Percentiles rank a stretch among this genome's conserved stretches.
Conservation (phyloP, 1,284 basidiomycete species). For the Leccinum pallidistipes region DNA sequence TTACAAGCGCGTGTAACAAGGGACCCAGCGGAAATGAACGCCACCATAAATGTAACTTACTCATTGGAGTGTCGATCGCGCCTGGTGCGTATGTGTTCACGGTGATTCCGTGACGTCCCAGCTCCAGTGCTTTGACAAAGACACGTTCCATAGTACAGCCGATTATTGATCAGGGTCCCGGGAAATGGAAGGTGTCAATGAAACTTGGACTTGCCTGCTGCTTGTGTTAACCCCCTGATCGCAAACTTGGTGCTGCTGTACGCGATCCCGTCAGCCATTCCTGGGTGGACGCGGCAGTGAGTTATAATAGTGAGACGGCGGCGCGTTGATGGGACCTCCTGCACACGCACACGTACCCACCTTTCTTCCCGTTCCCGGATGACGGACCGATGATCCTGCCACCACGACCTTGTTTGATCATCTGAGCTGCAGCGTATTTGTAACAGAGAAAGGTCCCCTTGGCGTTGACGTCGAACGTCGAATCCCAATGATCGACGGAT, state of each 20-base stretch:
- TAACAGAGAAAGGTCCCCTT: slow-evolving; percentile 24
- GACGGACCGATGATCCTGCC: slow-evolving; percentile 31
- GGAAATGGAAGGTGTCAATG: background rate
- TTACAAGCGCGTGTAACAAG: background rate
- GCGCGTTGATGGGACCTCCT: background rate
- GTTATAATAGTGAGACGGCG: background rate
- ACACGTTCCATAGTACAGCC: background rate
- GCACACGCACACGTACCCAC: slow-evolving; percentile 2
- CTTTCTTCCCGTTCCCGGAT: slow-evolving; percentile 24
- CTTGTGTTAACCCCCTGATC: slow-evolving; percentile 20
- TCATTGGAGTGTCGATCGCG: slow-evolving; percentile 10
- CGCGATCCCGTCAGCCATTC: slow-evolving; percentile 3
- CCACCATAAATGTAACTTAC: slow-evolving; percentile 1
- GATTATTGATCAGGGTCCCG: background rate
- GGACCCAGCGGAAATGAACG: background rate
- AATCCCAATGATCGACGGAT: slow-evolving; percentile 20
- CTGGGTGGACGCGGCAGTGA: background rate
- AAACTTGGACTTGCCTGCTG: slow-evolving; percentile 4
- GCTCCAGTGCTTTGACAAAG: slow-evolving; percentile 26
- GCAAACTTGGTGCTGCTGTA: slow-evolving; percentile 28
- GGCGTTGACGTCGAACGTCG: slow-evolving; percentile 26
- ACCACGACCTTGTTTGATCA: slow-evolving; percentile 28
- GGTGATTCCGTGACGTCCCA: slow-evolving; percentile 22
- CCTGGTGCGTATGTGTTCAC: slow-evolving; percentile 15
- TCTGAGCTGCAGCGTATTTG: slow-evolving; percentile 21